phyloP scores from a whole-genome alignment of 1,284 basidiomycete genomes.

The Sporisorium reilianum region DNA sequence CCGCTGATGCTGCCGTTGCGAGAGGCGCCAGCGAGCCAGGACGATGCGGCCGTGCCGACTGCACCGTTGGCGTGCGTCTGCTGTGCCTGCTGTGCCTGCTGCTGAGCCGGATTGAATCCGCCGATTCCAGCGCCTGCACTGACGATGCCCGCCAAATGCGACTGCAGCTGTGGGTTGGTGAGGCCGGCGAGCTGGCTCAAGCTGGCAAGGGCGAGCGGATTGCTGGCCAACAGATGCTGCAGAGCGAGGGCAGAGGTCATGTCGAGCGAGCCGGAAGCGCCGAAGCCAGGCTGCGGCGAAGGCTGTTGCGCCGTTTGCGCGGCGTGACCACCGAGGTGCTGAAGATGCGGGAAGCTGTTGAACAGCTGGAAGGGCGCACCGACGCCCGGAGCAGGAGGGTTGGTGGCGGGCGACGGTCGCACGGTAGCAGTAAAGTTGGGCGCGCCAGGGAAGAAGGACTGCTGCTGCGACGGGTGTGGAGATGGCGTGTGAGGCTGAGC shows the following conservation, averaged over 20 bases:
- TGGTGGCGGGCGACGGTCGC: slow-evolving; percentile 33
- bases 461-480: slow-evolving; percentile 27
- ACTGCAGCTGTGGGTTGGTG: slow-evolving; percentile 52
- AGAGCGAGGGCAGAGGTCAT: slow-evolving; percentile 66
- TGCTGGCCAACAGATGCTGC: slow-evolving; percentile 64
- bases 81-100: slow-evolving; percentile 31
- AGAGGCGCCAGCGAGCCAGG: slow-evolving; percentile 37
- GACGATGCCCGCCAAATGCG: slow-evolving; percentile 47
- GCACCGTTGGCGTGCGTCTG: slow-evolving; percentile 25
- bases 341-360: slow-evolving; percentile 31
- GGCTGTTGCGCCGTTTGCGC: slow-evolving; percentile 26
- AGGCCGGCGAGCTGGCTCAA: slow-evolving; percentile 49
- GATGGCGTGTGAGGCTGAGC: slow-evolving; percentile 27
- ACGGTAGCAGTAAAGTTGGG: slow-evolving; percentile 30
- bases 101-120: slow-evolving; percentile 25
- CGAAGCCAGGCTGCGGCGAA: slow-evolving; percentile 21
- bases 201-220: slow-evolving; percentile 59
- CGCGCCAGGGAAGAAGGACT: slow-evolving; percentile 34
- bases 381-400: slow-evolving; percentile 27
- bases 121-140: slow-evolving; percentile 27
- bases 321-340: slow-evolving; percentile 21
- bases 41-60: slow-evolving; percentile 5
- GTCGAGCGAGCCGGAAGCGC: slow-evolving; percentile 47
- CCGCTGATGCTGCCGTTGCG: slow-evolving; percentile 28
- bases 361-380: slow-evolving; percentile 35